Base-by-base conservation (phyloP, 2,329 filamentous ascomycete species). In the Falciphora oryzae region DNA sequence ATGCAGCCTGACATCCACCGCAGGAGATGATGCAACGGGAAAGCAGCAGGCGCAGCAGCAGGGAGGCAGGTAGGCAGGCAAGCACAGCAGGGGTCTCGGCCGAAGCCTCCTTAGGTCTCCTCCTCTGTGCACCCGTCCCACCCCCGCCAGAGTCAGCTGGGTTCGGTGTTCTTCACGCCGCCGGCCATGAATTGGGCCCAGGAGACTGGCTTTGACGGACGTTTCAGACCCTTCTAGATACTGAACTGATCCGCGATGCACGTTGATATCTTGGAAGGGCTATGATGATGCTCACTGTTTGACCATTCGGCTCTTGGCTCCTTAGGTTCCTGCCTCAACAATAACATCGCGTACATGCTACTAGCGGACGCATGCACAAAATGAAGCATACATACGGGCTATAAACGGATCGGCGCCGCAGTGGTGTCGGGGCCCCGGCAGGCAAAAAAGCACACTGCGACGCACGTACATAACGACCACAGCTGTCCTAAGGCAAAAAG, bases 21-120 rank as follows among this genome's bases (percentile, higher is more conserved):
- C 44, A 53, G 44, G 22, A 53, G 44, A 53, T 53, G 44, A n/a
- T 53, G 44, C 44, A 53, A 53, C 44, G 44, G 44, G 44, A 53
- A 53, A 53, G 44, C 44, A 53, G 22, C 18, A 53, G 44, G 18
- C 6, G 44, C 18, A n/a, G 44, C 44, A n/a, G 44, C 44, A 25
- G 44, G 10, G 22, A 22, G 44, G n/a, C 44, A 53, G 44, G 44
- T 14, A 22, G 44, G n/a, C 44, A 53, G 44, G 44, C n/a, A 25
- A 53, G 44, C 22, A 25, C 18, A 11, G n/a, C 44, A 53, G 22
- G 44, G 44, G 44, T 53, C 44, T 53, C 32, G 32, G 32, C 32
- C 32, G 13, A 14, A 14, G 13, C 32, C 32, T 35, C 8, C 32
- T 35, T 35, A 8, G 32, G 29, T 3, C 6, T 29, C 29, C 29